phyloP scores from a whole-genome alignment of 371 early-diverging fungal species.

The Syncephalastrum monosporum region DNA sequence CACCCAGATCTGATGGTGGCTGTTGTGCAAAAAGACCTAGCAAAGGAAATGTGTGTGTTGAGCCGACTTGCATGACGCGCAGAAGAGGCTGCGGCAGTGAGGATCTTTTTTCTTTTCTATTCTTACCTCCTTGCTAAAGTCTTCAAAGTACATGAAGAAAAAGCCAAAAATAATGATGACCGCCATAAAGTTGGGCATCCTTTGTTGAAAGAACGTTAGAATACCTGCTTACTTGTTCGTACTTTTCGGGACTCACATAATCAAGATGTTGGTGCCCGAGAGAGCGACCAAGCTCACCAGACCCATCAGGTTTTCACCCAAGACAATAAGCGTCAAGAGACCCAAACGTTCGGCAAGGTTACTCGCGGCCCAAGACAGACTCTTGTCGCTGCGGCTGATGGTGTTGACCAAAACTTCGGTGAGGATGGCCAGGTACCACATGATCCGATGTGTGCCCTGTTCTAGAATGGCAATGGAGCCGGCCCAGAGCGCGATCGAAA shows the following conservation, averaged over 20 bases:
- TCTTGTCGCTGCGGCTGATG: constrained; percentile 46
- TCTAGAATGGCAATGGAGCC: constrained; percentile 41
- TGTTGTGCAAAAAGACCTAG: constrained; percentile 43
- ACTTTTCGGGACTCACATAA: constrained; percentile 27
- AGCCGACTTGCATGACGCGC: not conserved
- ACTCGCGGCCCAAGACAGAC: constrained; percentile 61
- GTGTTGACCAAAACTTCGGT: constrained; percentile 50
- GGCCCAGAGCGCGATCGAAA: constrained; percentile 56
- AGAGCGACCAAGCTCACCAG: constrained; percentile 37
- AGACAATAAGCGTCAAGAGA: constrained; percentile 54
- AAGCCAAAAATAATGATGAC: constrained; percentile 52
- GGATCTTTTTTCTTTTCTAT: not conserved
- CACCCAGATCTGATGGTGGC: constrained; percentile 56
- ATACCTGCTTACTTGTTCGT: not conserved
- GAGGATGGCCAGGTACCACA: constrained; percentile 54
- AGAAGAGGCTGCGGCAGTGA: not conserved
- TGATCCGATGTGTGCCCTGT: constrained; percentile 41
- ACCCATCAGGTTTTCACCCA: constrained; percentile 55
- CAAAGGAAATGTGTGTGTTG: too few species aligned
- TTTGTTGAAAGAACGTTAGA: constrained; percentile 4
- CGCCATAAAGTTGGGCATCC: constrained; percentile 50
- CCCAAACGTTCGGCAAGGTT: constrained; percentile 60
- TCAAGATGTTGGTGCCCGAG: constrained; percentile 28
- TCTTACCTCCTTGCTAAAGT: constrained; percentile 49
- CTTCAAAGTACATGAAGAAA: constrained; percentile 57